These are phyloP conservation scores for Pleurotus salmoneostramineus DNA, from an alignment of 768 basidiomycete species.

Conservation along the genomic window DNA sequence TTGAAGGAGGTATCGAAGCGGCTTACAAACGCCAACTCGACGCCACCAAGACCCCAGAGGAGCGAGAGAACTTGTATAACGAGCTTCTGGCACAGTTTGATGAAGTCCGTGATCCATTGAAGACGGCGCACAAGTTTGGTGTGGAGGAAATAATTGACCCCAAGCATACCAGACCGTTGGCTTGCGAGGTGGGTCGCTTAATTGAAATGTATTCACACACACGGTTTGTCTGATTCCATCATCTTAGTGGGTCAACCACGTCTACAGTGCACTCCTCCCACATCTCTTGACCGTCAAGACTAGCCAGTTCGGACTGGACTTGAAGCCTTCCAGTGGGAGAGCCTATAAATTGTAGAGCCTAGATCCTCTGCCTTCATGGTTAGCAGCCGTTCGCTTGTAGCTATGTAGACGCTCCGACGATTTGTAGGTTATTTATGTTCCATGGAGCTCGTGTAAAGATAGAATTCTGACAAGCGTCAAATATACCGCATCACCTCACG, in stretches of 20 bases:
- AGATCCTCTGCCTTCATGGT: not conserved
- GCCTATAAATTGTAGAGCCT: slow-evolving; percentile 18
- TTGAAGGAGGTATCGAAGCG: slow-evolving; percentile 38
- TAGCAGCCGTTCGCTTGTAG: not conserved
- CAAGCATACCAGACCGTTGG: slow-evolving; percentile 30
- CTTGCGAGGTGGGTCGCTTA: slow-evolving; percentile 27
- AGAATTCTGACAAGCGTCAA: not conserved
- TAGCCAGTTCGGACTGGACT: slow-evolving; percentile 23
- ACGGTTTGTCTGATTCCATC: not conserved
- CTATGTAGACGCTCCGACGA: not conserved
- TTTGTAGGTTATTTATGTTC: not conserved
- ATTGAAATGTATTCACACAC: not conserved
- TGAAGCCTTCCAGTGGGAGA: slow-evolving; percentile 24
- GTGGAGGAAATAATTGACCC: slow-evolving; percentile 40
- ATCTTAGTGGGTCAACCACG: slow-evolving; percentile 29
- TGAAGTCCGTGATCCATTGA: slow-evolving; percentile 31
- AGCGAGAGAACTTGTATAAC: slow-evolving; percentile 28
- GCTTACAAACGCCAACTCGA: slow-evolving; percentile 37
- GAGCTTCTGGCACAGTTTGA: slow-evolving; percentile 31
- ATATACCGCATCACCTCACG: no score
- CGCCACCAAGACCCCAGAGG: slow-evolving; percentile 21
- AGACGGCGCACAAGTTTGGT: slow-evolving; percentile 34
- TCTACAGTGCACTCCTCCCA: slow-evolving; percentile 28
- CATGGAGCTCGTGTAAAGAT: not conserved
- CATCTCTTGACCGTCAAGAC: slow-evolving; percentile 24